These are phyloP conservation scores for Fraxinus velutina DNA, from an alignment of 305 asterid genomes.

Conservation along the genomic window DNA sequence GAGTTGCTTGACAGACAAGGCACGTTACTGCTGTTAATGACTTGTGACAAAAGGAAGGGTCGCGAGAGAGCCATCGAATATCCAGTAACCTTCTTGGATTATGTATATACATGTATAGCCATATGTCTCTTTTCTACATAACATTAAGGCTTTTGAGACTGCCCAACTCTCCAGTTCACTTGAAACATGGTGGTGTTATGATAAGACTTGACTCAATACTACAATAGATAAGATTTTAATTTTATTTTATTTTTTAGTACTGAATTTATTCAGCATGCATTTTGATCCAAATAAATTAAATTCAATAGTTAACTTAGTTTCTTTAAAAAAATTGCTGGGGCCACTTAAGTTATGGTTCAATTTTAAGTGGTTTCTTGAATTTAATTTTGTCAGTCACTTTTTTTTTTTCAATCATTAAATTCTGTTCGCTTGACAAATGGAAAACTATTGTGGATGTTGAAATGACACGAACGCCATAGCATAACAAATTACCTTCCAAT, in stretches of 20 bases:
- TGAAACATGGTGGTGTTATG: background rate
- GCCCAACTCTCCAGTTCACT: background rate
- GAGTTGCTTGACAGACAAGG: background rate
- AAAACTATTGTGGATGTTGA: background rate
- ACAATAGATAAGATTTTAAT: background rate
- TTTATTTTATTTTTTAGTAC: background rate
- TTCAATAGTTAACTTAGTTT: too few relatives aligned
- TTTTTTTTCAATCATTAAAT: background rate
- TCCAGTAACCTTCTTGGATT: background rate
- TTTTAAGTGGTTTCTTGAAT: background rate
- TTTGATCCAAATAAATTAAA: too few relatives aligned
- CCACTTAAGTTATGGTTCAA: background rate
- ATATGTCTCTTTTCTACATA: slow-evolving; percentile 6
- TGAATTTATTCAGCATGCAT: background rate
- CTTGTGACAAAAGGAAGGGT: background rate
- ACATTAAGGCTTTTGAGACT: background rate
- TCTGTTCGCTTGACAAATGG: background rate
- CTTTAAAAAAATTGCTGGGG: too few relatives aligned
- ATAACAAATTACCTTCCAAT: background rate
- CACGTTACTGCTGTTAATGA: background rate
- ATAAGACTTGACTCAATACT: background rate
- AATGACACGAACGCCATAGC: background rate
- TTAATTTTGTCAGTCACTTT: background rate
- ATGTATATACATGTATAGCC: slow-evolving; percentile 20
- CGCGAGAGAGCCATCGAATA: background rate